Evolutionary conservation across 371 early-diverging fungal species (phyloP).

Genomic region (Sporodiniella umbellata): DNA sequence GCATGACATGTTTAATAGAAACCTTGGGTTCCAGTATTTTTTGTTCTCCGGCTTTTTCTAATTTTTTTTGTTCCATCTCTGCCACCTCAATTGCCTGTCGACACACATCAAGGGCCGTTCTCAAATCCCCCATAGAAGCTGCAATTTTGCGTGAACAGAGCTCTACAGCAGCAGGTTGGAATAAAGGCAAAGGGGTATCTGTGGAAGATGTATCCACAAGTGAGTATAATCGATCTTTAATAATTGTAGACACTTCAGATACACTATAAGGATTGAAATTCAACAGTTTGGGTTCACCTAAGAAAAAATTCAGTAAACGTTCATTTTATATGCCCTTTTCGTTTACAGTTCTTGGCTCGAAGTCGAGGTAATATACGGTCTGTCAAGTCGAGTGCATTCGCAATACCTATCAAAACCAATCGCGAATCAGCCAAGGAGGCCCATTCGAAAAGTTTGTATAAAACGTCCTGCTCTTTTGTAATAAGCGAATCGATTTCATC

Average conservation of each 20-base stretch:
- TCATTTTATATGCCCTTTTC: neutral
- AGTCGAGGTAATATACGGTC: constrained; percentile 88
- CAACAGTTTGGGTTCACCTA: constrained; percentile 73
- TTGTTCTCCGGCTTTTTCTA: neutral
- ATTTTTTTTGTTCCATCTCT: constrained; percentile 59
- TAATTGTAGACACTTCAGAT: constrained; percentile 77
- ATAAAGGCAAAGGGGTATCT: constrained; percentile 45
- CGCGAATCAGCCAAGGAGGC: constrained; percentile 58
- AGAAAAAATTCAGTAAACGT: constrained; percentile 2
- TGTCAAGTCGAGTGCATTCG: constrained; percentile 92
- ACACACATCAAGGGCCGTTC: constrained; percentile 90
- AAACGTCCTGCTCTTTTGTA: constrained; percentile 76
- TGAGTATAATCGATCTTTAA: constrained; percentile 72
- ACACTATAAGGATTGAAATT: constrained; percentile 87
- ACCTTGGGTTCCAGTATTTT: constrained; percentile 58
- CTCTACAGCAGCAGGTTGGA: constrained; percentile 87
- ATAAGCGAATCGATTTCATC: constrained; percentile 92
- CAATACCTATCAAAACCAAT: constrained; percentile 88
- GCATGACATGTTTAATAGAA: constrained; percentile 75
- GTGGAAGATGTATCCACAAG: constrained; percentile 20
- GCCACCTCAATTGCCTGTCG: constrained; percentile 81
- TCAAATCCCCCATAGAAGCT: constrained; percentile 85
- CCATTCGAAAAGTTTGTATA: constrained; percentile 90
- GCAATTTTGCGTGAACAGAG: constrained; percentile 91
- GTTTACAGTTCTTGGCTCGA: constrained; percentile 69